Percentiles rank a stretch among this genome's conserved stretches.
Conservation (phyloP, 2,329 filamentous ascomycete genomes). For the Microthyrium microscopicum region DNA sequence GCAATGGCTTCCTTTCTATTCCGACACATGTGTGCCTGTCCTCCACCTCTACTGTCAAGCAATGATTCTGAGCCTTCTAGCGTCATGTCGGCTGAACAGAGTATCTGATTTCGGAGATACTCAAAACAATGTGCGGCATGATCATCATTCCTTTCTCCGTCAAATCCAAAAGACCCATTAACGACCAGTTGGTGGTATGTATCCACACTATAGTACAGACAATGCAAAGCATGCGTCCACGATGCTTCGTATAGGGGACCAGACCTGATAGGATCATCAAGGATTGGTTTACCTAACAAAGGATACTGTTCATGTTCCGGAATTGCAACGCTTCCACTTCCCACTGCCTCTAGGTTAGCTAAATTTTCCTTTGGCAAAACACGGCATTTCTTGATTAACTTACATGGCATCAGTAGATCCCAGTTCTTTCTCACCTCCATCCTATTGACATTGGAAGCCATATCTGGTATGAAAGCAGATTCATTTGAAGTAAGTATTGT, state of each 20-base stretch:
- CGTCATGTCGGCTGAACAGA: conserved; percentile 20
- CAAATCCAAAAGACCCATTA: conserved; percentile 16
- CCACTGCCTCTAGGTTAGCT: conserved; percentile 10
- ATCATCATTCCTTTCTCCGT: conserved; percentile 11
- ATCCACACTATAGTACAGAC: conserved; percentile 18
- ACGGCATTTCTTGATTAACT: background rate
- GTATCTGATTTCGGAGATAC: conserved; percentile 17
- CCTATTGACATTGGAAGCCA: conserved; percentile 1
- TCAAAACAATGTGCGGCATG: conserved; percentile 20
- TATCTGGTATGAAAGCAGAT: background rate
- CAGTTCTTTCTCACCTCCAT: conserved; percentile 2
- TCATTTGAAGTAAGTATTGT: background rate
- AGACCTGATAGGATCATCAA: conserved; percentile 15
- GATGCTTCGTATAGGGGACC: conserved; percentile 18
- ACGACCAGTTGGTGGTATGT: conserved; percentile 18
- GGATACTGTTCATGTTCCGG: conserved; percentile 16
- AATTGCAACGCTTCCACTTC: conserved; percentile 17
- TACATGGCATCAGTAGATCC: conserved; percentile 1
- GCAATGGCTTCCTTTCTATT: conserved; percentile 16
- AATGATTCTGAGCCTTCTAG: conserved; percentile 16
- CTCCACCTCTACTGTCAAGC: conserved; percentile 4
- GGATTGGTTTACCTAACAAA: conserved; percentile 17
- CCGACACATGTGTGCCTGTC: conserved; percentile 18
- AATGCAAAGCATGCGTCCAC: conserved; percentile 20
- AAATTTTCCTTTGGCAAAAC: too few species aligned